phyloP scores from a whole-genome alignment of 2,329 filamentous ascomycete genomes.

The Metarhizium brunneum region DNA sequence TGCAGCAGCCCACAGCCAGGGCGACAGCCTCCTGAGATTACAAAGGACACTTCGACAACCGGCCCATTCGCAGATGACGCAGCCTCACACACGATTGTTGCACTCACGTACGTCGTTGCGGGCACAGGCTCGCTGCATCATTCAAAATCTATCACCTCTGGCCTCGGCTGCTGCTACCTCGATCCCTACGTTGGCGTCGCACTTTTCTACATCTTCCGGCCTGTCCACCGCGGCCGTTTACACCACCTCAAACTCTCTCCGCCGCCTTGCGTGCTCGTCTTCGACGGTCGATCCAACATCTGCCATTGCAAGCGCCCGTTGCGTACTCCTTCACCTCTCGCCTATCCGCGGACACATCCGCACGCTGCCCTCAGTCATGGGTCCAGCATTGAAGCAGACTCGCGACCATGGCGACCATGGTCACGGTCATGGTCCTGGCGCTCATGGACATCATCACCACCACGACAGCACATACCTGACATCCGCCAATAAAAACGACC shows the following conservation, averaged over 20 bases:
- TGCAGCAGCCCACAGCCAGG: too few relatives aligned
- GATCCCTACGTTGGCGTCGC: neutral
- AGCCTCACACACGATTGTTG: neutral
- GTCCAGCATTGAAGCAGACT: slow-evolving; percentile 22
- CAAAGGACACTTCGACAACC: slow-evolving; percentile 9
- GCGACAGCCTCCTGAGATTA: neutral
- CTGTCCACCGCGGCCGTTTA: neutral
- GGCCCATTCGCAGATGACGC: neutral
- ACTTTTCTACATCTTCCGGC: slow-evolving; percentile 4
- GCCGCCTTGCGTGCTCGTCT: neutral
- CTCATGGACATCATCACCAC: slow-evolving; percentile 60
- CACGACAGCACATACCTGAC: slow-evolving; percentile 91
- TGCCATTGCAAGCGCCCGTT: slow-evolving; percentile 1
- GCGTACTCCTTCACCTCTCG: slow-evolving; percentile 11
- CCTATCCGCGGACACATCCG: slow-evolving; percentile 13
- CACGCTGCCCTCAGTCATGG: slow-evolving; percentile 17
- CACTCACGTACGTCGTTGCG: slow-evolving; percentile 3
- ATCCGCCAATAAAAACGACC: slow-evolving; percentile 69
- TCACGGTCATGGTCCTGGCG: slow-evolving; percentile 29
- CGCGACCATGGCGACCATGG: slow-evolving; percentile 20
- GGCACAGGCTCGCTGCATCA: neutral
- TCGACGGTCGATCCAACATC: slow-evolving; percentile 5
- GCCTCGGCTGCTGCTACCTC: neutral
- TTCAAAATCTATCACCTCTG: neutral
- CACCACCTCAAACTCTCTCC: neutral